Base-by-base conservation (phyloP, 2,329 filamentous ascomycete species). In the Whalleya microplaca region DNA sequence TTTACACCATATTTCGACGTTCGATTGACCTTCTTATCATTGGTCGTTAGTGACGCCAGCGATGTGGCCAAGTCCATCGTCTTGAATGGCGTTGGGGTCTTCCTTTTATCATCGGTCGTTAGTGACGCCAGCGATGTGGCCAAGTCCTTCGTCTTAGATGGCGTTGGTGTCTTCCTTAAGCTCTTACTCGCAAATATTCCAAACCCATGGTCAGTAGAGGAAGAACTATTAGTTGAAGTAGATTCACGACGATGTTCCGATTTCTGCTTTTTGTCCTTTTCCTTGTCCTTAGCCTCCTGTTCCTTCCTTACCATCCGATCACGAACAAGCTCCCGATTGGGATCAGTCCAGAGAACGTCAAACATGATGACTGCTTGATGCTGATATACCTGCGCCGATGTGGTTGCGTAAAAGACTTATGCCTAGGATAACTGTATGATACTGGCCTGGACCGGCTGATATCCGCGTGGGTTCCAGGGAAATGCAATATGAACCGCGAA, bases 271-370 rank as follows among this genome's bases (percentile, higher is more conserved):
- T 56, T 65, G n/a, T 62, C 56, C 59, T 59, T 68, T 16, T 70
- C 67, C 52, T 72, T 75, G 43, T 61, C 65, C 52, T 71, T 73
- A 20, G 69, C 72, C 56, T 76, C 76, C 45, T 68, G 65, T 58
- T 78, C 78, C 63, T 83, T 84, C 46, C 76, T 78, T 1, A 78
- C 75, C 16, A 78, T 78, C 52, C 78, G 76, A 66, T 85, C 79
- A 2, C 82, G 80, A 16, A 84, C 76, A 8, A 78, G 75, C 70
- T 85, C 80, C 55, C 76, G 73, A 48, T 80, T 74, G 20, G 79
- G 80, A 54, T 85, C 83, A 3, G 81, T 81, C 83, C 83, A 86
- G 45, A 83, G 72, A 29, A 85, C 79, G 66, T 85, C 82, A 66
- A 84, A 85, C 83, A 86, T 86, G 44, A 54, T 69, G 63, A 29